Evolutionary conservation across 352 stramenopile species (phyloP), one percentile per base, ranked within the genome.

Genomic region (Phytophthora sp.): DNA sequence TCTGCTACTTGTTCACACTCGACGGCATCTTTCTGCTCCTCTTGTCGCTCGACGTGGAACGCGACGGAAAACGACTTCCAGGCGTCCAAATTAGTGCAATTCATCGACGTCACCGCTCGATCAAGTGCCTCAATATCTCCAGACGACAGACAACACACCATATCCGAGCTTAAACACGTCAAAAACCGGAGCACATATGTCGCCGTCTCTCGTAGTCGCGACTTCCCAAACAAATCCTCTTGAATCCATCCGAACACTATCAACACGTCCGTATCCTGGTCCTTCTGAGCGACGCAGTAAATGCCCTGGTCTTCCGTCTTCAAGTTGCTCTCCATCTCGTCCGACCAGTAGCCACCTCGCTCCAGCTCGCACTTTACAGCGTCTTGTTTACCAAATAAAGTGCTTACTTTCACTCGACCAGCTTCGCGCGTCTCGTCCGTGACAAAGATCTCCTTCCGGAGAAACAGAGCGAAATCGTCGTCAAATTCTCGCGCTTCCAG

Each of bases 131-230:
- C 15, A 6, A 80, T 57, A 36, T 91, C 83, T 20, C 71, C 31
- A 7, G 23, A 7, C 11, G 69, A 77, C n/a, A 89, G 33, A 35
- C 83, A 89, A 52, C 74, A 87, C 9, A 84, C 70, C 26, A 91
- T 71, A 8, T 84, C 44, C 2, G 70, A 62, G 20, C 69, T 83
- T 29, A 91, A 58, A 31, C 74, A 81, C 16, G 80, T 86, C 33
- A 89, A 62, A 36, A 90, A 88, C 8, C 86, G 86, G 16, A 94
- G 54, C 33, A 91, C 73, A 18, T 91, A 93, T 38, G 86, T 89
- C 16, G 82, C 80, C 20, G 79, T 89, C 38, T 86, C 81, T 1
- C 84, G 79, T 16, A 92, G 59, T 15, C 61, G 66, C 29, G 57
- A 49, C 12, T 75, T 77, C 0, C 57, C 46, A 51, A 93, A 91